Evolutionary conservation across 768 basidiomycete species (phyloP), one percentile per base, ranked within the genome.

Genomic region (Naganishia onofrii): DNA sequence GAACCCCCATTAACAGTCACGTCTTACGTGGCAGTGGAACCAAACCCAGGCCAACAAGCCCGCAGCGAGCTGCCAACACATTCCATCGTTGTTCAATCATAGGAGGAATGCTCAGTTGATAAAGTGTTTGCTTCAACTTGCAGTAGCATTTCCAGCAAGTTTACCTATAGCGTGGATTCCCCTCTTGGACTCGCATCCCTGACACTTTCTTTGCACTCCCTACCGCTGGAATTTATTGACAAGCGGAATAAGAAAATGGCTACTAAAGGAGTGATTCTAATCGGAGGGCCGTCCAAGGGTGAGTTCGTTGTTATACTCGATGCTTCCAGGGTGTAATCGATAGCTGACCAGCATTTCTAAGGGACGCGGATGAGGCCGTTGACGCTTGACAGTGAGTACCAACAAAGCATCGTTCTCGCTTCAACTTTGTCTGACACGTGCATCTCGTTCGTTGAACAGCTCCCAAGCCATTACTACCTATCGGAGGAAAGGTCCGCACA

Each of bases 401-500:
- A 10, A 8, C 3, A 23, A n/a, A 31, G 31, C 13, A 38, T 10
- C 55, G 34, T 38, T 9, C n/a, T 15, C 19, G 19, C 8, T 13
- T 9, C n/a, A 32, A n/a, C 34, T 34, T 7, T n/a, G 12, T 15
- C 15, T 26, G 8, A 36, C 34, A 7, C 48, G 72, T 28, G 70
- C 69, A 34, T 23, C 19, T 58, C 6, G 5, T 36, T 12, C 42
- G 21, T 73, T 74, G 38, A 69, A 69, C 70, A 77, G 79, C 77
- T 60, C 80, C 82, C 34, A 84, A 83, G 74, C 83, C 83, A 3
- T 77, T 84, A 7, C 79, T 84, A 54, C 78, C 78, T 21, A 78
- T 83, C 63, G 82, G 82, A 32, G 83, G 83, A 58, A 81, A 80
- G 78, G 79, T 80, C 26, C 68, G 76, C 21, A 26, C 21, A n/a